Percentiles rank a stretch among this genome's conserved stretches.
Conservation (phyloP, 805 yeast species). For the Wickerhamiella lipophila region DNA sequence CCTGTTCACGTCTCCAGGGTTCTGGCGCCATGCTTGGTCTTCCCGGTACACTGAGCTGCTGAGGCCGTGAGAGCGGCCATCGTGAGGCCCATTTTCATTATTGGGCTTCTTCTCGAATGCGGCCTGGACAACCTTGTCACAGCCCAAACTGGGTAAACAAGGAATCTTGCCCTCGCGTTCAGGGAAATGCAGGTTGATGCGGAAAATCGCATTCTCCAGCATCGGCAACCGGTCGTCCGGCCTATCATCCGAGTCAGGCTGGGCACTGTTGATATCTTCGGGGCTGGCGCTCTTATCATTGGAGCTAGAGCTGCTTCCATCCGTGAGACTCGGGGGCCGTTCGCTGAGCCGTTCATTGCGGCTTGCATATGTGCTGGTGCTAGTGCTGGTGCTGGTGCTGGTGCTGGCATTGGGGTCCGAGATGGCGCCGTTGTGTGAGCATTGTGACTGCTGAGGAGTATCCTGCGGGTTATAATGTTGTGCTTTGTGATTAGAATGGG, state of each 20-base stretch:
- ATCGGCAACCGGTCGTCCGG: slow-evolving; percentile 4
- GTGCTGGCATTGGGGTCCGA: no score
- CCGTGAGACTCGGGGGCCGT: neutral
- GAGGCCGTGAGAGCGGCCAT: neutral
- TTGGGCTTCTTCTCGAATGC: neutral
- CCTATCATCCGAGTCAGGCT: neutral
- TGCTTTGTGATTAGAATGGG: neutral
- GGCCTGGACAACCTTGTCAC: neutral
- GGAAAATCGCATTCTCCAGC: neutral
- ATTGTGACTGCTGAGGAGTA: neutral
- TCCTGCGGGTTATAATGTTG: neutral
- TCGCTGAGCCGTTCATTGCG: no score
- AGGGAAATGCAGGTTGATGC: neutral
- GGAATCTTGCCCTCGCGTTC: neutral
- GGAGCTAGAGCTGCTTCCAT: neutral
- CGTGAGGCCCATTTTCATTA: neutral
- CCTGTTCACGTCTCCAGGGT: neutral
- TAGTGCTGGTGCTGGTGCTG: no score
- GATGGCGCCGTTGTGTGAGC: neutral
- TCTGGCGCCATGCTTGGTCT: neutral
- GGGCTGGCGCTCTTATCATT: slow-evolving; percentile 8
- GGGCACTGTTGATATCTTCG: neutral
- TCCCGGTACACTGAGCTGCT: neutral
- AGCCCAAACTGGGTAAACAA: neutral
- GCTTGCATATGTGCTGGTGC: no score